phyloP scores from a whole-genome alignment of 1,139 yeast species.

The Debaryomycetaceae sp. region DNA sequence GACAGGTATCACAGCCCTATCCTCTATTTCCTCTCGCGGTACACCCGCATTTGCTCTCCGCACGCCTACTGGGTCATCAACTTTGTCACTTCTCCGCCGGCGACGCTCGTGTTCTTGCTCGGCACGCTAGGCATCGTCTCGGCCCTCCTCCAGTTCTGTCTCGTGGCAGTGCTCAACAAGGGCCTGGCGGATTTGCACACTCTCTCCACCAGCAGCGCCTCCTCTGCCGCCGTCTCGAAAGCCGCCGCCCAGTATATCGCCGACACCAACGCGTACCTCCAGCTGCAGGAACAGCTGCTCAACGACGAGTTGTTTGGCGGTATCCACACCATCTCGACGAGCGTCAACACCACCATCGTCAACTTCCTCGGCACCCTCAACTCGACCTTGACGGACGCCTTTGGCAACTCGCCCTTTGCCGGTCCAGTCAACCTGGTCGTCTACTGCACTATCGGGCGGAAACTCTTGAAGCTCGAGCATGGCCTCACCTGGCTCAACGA shows the following conservation, averaged over 20 bases:
- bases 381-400: conserved; percentile 27
- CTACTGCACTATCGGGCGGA: conserved; percentile 70
- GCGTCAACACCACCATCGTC: conserved; percentile 44
- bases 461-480: conserved; percentile 48
- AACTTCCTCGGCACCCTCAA: conserved; percentile 21
- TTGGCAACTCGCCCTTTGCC: conserved; percentile 59
- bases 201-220: background rate
- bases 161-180: conserved; percentile 17
- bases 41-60: conserved; percentile 1
- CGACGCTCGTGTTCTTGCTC: conserved; percentile 32
- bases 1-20: conserved; percentile 10
- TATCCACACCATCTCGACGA: conserved; percentile 43
- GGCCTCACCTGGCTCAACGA: conserved; percentile 76
- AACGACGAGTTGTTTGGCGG: conserved; percentile 62
- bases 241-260: conserved; percentile 9
- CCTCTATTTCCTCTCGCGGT: conserved; percentile 7
- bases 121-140: conserved; percentile 39
- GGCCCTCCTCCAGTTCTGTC: conserved; percentile 35
- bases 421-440: conserved; percentile 56
- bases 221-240: background rate
- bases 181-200: conserved; percentile 1
- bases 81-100: conserved; percentile 38
- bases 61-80: conserved; percentile 32
- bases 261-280: conserved; percentile 15
- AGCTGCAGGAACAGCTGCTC: conserved; percentile 25